Percentiles rank a stretch among this genome's conserved stretches.
Conservation (phyloP, 441 rosid species). For the Populus trichocarpa region DNA sequence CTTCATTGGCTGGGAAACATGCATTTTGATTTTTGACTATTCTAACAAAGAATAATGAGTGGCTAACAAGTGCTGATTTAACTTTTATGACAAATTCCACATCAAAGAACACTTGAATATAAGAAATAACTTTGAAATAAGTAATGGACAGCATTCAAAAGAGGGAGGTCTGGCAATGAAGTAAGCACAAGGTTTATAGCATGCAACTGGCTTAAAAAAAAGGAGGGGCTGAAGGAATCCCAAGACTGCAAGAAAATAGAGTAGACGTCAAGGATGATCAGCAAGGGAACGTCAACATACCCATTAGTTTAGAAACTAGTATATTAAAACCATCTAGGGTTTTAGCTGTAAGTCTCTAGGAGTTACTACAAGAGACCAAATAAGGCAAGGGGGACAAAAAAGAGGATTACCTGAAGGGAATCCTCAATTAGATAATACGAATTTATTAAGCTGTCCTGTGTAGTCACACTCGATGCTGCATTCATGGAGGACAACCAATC, state of each 20-base stretch:
- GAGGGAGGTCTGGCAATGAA: neutral
- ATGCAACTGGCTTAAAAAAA: neutral
- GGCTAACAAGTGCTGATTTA: neutral
- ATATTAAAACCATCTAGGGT: slow-evolving; percentile 17
- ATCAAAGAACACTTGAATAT: neutral
- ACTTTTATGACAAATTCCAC: neutral
- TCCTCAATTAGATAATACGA: too few species aligned
- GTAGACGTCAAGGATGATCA: neutral
- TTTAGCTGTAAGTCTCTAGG: slow-evolving; percentile 18
- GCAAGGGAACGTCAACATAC: neutral
- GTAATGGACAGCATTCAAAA: neutral
- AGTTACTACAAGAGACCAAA: slow-evolving; percentile 20
- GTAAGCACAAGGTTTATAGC: neutral
- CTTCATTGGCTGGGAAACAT: neutral
- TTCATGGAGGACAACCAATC: slow-evolving; percentile 50
- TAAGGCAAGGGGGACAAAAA: slow-evolving; percentile 4
- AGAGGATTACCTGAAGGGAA: too few species aligned
- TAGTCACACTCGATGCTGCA: slow-evolving; percentile 13
- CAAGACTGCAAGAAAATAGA: neutral
- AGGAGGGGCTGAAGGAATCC: neutral
- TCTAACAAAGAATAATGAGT: neutral
- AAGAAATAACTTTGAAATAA: neutral
- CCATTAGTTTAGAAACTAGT: neutral
- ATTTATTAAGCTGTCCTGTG: too few species aligned
- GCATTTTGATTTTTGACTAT: neutral